Base-by-base conservation (phyloP, 768 basidiomycete genomes). In the Leccinum subgranulosum region DNA sequence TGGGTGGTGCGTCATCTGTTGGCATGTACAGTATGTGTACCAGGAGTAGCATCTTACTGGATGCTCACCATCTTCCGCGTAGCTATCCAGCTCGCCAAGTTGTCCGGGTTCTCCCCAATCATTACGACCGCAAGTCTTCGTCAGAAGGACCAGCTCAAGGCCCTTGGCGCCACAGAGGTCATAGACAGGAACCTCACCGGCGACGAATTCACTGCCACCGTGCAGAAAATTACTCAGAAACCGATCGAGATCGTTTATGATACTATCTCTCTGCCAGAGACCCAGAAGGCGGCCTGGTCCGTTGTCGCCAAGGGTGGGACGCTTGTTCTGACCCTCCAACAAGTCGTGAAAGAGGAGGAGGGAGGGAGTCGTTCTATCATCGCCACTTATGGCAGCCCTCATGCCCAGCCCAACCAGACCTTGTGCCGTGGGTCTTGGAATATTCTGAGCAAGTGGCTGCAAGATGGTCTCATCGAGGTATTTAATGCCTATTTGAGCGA, bases 1-100 rank as follows among this genome's bases (percentile, higher is more conserved):
- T 80, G 29, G 82, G 81, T n/a, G 81, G 81, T 5, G 66, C 79
- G 6, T 74, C 74, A 11, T 78, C 77, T 19, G 79, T 81, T 0
- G 81, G 81, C n/a, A 76, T 75, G 69, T 77, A 69, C 48, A 73
- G 81, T 78, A 59, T 58, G 72, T 64, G n/a, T 48, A 54, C 27
- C 23, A 2, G 5, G 17, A 3, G 10, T 6, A 25, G 17, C 10
- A 7, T 6, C 34, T 15, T 7, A 34, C 34, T 15, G 34, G 14
- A 41, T 21, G 8, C 56, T 68, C 27, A 60, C 49, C 29, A 25
- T 41, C 6, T 23, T 45, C 48, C 31, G 39, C 53, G 19, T 12
- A 76, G 78, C 54, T 14, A 70, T 75, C 56, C 79, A 80, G 61
- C 68, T 79, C 15, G 77, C 78, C 2, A 72, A 62, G 33, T 54